Evolutionary conservation across 805 yeast species (phyloP).

Genomic region (Candida taoyuanica): DNA sequence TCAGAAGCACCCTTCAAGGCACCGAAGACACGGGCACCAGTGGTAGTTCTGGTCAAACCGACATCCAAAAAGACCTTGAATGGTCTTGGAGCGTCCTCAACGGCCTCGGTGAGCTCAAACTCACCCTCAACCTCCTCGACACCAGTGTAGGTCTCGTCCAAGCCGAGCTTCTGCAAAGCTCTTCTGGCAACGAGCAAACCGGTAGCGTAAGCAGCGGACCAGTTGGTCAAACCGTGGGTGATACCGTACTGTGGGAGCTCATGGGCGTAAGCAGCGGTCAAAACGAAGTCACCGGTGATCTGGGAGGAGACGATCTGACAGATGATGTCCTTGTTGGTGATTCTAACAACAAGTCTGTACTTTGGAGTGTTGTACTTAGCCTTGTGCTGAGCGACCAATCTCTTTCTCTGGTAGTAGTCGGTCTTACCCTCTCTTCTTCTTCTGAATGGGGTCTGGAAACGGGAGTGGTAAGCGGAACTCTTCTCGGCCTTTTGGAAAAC

Average conservation of each 20-base stretch:
- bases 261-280: slow-evolving; percentile 97
- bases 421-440: slow-evolving; percentile 99
- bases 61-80: slow-evolving; percentile 99
- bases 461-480: slow-evolving; percentile 94
- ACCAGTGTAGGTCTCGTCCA: slow-evolving; percentile 97
- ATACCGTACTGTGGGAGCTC: slow-evolving; percentile 98
- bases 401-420: slow-evolving; percentile 99
- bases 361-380: slow-evolving; percentile 99
- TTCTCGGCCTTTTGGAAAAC: slow-evolving; percentile 65
- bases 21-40: slow-evolving; percentile 99
- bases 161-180: slow-evolving; percentile 94
- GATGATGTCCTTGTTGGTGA: slow-evolving; percentile 99
- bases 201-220: slow-evolving; percentile 99
- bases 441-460: slow-evolving; percentile 99
- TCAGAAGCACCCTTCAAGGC: slow-evolving; percentile 99
- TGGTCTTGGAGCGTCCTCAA: slow-evolving; percentile 99
- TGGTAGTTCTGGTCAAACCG: slow-evolving; percentile 99
- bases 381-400: slow-evolving; percentile 99
- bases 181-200: slow-evolving; percentile 99
- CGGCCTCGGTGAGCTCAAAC: slow-evolving; percentile 97
- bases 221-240: slow-evolving; percentile 98
- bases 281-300: slow-evolving; percentile 93
- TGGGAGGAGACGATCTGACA: slow-evolving; percentile 96
- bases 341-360: slow-evolving; percentile 99
- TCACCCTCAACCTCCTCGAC: slow-evolving; percentile 99